phyloP scores from a whole-genome alignment of 148 eudicot genomes.

The Pouteria glomerata region DNA sequence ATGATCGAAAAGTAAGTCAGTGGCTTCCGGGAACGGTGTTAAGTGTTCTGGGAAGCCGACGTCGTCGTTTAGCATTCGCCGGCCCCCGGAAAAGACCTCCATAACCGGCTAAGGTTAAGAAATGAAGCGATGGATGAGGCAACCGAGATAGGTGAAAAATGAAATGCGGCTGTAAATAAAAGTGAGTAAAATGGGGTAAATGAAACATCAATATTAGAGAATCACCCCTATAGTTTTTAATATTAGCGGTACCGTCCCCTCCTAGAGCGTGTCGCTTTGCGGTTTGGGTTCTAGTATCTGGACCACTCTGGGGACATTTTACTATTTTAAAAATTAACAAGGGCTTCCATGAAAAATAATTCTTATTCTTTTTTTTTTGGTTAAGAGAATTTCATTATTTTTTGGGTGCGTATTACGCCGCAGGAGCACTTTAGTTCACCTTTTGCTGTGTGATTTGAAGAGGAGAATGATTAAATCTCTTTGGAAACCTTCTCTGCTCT shows the following conservation, averaged over 20 bases:
- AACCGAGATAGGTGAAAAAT: not conserved
- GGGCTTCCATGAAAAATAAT: not conserved
- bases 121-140: not conserved
- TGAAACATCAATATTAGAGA: not conserved
- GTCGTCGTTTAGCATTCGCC: conserved; percentile 2
- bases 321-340: not conserved
- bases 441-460: not conserved
- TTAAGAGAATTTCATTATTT: not conserved
- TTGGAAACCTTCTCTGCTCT: conserved; percentile 3
- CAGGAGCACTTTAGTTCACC: not conserved
- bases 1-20: conserved; percentile 8
- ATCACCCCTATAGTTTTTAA: not conserved
- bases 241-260: not conserved
- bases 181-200: conserved; percentile 7
- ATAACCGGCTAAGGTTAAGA: not conserved
- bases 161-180: not conserved
- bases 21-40: conserved; percentile 22
- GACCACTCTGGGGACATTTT: not conserved
- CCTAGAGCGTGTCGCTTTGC: no score
- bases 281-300: no score
- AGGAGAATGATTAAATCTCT: conserved; percentile 17
- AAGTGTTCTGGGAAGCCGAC: conserved; percentile 13
- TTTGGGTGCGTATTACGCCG: not conserved
- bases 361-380: not conserved
- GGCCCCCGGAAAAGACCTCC: conserved; percentile 14